These are phyloP conservation scores for Diplodia corticola DNA, from an alignment of 2,329 filamentous ascomycete genomes.

Conservation along the genomic window DNA sequence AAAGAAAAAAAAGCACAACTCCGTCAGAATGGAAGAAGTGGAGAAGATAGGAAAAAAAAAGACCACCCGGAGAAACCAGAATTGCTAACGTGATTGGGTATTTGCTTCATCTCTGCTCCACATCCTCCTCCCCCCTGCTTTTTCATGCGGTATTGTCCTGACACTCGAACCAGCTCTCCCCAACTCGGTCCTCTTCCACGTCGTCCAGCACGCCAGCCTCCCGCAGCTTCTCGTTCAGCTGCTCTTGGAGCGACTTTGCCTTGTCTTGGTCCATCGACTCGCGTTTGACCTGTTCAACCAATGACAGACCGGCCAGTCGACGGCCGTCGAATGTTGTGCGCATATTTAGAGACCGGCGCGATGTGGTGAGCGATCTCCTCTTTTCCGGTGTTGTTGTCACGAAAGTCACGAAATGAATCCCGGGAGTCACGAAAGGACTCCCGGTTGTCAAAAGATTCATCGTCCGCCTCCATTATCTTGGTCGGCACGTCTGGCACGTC, in stretches of 20 bases:
- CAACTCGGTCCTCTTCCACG: slow-evolving; percentile 14
- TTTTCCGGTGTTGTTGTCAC: slow-evolving; percentile 15
- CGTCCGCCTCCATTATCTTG: slow-evolving; percentile 88
- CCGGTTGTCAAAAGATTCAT: slow-evolving; percentile 51
- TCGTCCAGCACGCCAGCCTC: slow-evolving; percentile 1
- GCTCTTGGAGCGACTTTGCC: slow-evolving; percentile 8
- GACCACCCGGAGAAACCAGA: slow-evolving; percentile 3
- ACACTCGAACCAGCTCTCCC: slow-evolving; percentile 21
- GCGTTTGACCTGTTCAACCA: slow-evolving; percentile 20
- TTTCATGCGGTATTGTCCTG: slow-evolving; percentile 13
- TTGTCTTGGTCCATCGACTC: slow-evolving; percentile 9
- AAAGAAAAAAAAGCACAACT: slow-evolving; percentile 2
- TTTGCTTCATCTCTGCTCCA: slow-evolving; percentile 20
- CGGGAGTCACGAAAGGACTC: slow-evolving; percentile 22
- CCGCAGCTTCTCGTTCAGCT: slow-evolving; percentile 2
- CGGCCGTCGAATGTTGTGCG: slow-evolving; percentile 22
- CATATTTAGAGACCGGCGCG: slow-evolving; percentile 23
- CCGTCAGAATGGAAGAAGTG: neutral
- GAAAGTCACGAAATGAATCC: slow-evolving; percentile 55
- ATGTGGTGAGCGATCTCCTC: slow-evolving; percentile 22
- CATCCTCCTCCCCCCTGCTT: slow-evolving; percentile 4
- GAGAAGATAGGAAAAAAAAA: neutral
- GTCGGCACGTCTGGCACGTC: slow-evolving; percentile 86
- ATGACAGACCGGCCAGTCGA: slow-evolving; percentile 21
- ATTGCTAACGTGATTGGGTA: slow-evolving; percentile 21